Percentiles rank a stretch among this genome's conserved stretches.
Evolutionary conservation across 2,329 filamentous ascomycete species (phyloP).

Genomic region (Aspergillus aculeatinus): DNA sequence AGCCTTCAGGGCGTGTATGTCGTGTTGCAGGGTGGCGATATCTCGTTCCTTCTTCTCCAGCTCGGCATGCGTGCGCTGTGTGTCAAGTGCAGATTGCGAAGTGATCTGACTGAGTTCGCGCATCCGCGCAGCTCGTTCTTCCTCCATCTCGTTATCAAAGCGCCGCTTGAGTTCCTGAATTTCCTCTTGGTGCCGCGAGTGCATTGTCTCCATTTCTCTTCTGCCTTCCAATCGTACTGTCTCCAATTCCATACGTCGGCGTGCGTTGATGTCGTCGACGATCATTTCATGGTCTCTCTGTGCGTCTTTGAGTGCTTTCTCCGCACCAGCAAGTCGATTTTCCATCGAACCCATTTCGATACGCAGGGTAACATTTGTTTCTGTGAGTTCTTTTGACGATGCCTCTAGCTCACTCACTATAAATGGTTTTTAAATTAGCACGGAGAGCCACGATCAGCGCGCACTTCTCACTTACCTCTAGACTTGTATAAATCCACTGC

Average conservation of each 20-base stretch:
- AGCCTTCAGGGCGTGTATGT: slow-evolving; percentile 43
- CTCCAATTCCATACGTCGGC: slow-evolving; percentile 50
- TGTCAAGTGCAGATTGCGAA: slow-evolving; percentile 37
- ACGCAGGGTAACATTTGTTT: slow-evolving; percentile 57
- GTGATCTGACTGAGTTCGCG: slow-evolving; percentile 42
- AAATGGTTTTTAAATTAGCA: background rate
- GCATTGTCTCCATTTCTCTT: slow-evolving; percentile 58
- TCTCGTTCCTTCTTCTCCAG: slow-evolving; percentile 57
- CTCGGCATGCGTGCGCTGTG: slow-evolving; percentile 44
- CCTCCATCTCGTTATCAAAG: slow-evolving; percentile 65
- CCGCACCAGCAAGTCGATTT: slow-evolving; percentile 51
- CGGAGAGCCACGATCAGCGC: background rate
- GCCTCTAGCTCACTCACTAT: slow-evolving; percentile 60
- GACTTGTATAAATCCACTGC: slow-evolving; percentile 71
- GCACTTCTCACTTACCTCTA: slow-evolving; percentile 57
- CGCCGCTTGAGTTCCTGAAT: slow-evolving; percentile 63
- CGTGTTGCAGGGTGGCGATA: slow-evolving; percentile 43
- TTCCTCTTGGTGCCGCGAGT: slow-evolving; percentile 66
- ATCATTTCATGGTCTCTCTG: slow-evolving; percentile 53
- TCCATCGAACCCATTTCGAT: slow-evolving; percentile 66
- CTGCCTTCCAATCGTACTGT: slow-evolving; percentile 43
- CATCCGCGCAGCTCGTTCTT: slow-evolving; percentile 50
- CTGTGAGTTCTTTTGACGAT: slow-evolving; percentile 50
- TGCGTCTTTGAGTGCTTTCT: slow-evolving; percentile 52
- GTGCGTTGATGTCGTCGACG: slow-evolving; percentile 53